phyloP scores from a whole-genome alignment of 495 filamentous ascomycete genomes.

The Xanthoparmelia taractica region DNA sequence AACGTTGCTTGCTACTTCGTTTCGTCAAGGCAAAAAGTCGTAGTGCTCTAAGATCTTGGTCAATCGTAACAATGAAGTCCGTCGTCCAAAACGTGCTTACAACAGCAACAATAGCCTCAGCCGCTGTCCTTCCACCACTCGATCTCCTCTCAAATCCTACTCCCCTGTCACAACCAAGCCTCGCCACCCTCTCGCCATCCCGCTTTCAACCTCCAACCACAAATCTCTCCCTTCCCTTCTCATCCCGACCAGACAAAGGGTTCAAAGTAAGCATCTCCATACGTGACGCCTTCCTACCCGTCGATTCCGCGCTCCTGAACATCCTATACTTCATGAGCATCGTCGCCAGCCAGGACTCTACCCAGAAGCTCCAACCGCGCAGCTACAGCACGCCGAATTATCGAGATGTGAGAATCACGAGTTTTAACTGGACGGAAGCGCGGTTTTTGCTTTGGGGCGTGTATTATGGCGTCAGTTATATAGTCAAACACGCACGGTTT shows the following conservation, averaged over 20 bases:
- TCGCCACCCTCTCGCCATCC: not conserved
- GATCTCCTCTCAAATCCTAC: not conserved
- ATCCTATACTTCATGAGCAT: not conserved
- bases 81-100: not conserved
- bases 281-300: not conserved
- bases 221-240: not conserved
- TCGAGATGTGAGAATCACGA: not conserved
- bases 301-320: not conserved
- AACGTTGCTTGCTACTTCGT: too few relatives aligned
- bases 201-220: not conserved
- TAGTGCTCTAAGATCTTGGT: not conserved
- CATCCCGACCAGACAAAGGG: not conserved
- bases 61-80: not conserved
- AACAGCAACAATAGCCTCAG: not conserved
- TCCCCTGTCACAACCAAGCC: not conserved
- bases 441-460: conserved; percentile 1
- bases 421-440: not conserved
- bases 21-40: not conserved
- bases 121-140: not conserved
- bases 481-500: not conserved
- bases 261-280: not conserved
- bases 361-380: not conserved
- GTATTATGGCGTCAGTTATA: not conserved
- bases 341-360: not conserved
- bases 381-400: not conserved